phyloP scores from a whole-genome alignment of 345 rosid species.

The Populus tremula region DNA sequence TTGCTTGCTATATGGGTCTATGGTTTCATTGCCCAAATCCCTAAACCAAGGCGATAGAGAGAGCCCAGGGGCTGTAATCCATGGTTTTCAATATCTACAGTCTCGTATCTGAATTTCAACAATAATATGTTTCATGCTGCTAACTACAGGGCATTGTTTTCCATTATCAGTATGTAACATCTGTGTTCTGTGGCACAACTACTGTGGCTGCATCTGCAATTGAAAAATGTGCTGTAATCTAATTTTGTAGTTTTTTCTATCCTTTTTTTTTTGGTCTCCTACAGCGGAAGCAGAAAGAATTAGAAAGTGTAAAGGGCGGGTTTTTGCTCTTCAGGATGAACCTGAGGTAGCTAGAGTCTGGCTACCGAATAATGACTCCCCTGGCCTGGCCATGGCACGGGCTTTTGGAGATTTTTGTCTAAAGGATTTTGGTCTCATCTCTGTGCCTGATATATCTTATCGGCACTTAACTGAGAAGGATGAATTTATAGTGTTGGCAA shows the following conservation, averaged over 20 bases:
- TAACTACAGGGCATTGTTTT: neutral
- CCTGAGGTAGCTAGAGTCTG: slow-evolving; percentile 97
- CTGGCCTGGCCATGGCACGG: slow-evolving; percentile 99
- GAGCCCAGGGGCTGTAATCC: too few species aligned
- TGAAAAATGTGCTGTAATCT: neutral
- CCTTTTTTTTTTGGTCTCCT: neutral
- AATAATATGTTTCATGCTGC: neutral
- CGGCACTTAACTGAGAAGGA: slow-evolving; percentile 67
- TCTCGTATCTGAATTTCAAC: too few species aligned
- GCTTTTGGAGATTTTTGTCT: slow-evolving; percentile 99
- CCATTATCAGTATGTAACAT: too few species aligned
- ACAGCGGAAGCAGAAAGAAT: slow-evolving; percentile 96
- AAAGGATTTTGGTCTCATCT: slow-evolving; percentile 90
- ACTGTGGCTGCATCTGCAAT: neutral
- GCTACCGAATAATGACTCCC: slow-evolving; percentile 90
- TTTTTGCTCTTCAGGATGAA: slow-evolving; percentile 91
- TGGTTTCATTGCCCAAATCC: too few species aligned
- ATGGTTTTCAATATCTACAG: too few species aligned
- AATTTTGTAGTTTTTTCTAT: neutral
- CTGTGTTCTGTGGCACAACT: neutral
- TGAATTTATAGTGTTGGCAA: slow-evolving; percentile 89
- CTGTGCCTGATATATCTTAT: slow-evolving; percentile 83
- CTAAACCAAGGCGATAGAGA: too few species aligned
- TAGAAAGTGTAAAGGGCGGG: slow-evolving; percentile 78
- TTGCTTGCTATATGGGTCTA: too few species aligned